Conservation (phyloP, 305 asterid species). For the Fraxinus sp. region DNA sequence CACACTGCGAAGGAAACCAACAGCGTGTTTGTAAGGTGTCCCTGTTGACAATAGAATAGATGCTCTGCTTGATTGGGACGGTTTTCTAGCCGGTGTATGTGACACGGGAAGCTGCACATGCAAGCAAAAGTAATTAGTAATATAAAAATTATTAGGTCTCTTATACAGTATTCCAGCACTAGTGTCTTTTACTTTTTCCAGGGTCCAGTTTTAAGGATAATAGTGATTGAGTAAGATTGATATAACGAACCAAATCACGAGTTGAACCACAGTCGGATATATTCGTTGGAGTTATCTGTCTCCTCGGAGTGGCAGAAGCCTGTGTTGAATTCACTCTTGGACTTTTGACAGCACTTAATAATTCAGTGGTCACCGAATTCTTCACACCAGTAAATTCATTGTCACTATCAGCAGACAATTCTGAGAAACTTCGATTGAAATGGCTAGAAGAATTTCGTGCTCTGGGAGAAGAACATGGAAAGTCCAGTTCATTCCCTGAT, state of each 20-base stretch:
- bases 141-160: neutral
- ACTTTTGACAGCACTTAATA: constrained; percentile 38
- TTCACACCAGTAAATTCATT: constrained; percentile 39
- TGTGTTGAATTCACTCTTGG: constrained; percentile 42
- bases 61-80: constrained; percentile 49
- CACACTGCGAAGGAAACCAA: constrained; percentile 39
- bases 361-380: constrained; percentile 36
- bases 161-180: neutral
- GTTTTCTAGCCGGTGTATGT: constrained; percentile 61
- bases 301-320: constrained; percentile 48
- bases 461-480: constrained; percentile 53
- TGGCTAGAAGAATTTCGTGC: constrained; percentile 41
- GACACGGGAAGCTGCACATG: constrained; percentile 76
- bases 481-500: constrained; percentile 66
- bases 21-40: neutral
- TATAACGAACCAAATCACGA: constrained; percentile 71
- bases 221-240: neutral
- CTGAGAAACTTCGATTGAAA: constrained; percentile 42
- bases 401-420: constrained; percentile 46
- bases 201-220: neutral
- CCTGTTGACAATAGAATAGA: constrained; percentile 64
- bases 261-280: constrained; percentile 80
- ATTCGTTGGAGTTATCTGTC: constrained; percentile 55
- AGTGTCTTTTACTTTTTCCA: neutral
- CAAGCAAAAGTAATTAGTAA: neutral